Base-by-base conservation (phyloP, 2,329 filamentous ascomycete species). In the Sporothrix dimorphospora region DNA sequence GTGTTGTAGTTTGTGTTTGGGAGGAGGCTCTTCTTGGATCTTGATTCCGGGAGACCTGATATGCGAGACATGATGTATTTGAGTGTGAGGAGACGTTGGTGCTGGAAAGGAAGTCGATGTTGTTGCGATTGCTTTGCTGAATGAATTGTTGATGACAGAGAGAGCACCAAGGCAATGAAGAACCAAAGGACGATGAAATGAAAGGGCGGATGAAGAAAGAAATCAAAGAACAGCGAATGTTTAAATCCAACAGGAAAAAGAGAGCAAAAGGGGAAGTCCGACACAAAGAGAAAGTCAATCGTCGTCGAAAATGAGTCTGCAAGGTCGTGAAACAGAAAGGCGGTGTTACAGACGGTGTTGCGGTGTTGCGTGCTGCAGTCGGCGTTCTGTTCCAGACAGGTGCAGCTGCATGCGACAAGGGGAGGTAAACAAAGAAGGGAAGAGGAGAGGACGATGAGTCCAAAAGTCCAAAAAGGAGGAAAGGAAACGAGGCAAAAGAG, bases 1-100 rank as follows among this genome's bases (percentile, higher is more conserved):
- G 85, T 83, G 76, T 85, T 83, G 73, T 85, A 81, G 66, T 87
- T 87, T 80, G 85, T 83, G 76, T 85, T 83, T 38, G 85, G 86
- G 65, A 40, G 14, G 5, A 72, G 12, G 40, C 74, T 73, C 5
- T 69, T 65, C 53, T 42, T 72, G n/a, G 74, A 72, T 24, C 65
- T 61, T 12, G 72, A 71, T 24, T 49, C 71, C 11, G 71, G 38
- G 27, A 71, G 12, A 1, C 59, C 57, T 9, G 72, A 34, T 30
- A 65, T 61, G n/a, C 59, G 69, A 63, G 72, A 67, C 74, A 74
- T 74, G 34, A 3, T 45, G 38, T 45, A 42, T 63, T 16, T 63
- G 59, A 27, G 59, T 7, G 14, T 42, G 40, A 5, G 19, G 6
- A 49, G 16, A 19, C 9, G 38, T 27, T 7, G 59, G 19, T 14